Evolutionary conservation across 1,284 basidiomycete species (phyloP).

Genomic region (Xanthoconium separans): DNA sequence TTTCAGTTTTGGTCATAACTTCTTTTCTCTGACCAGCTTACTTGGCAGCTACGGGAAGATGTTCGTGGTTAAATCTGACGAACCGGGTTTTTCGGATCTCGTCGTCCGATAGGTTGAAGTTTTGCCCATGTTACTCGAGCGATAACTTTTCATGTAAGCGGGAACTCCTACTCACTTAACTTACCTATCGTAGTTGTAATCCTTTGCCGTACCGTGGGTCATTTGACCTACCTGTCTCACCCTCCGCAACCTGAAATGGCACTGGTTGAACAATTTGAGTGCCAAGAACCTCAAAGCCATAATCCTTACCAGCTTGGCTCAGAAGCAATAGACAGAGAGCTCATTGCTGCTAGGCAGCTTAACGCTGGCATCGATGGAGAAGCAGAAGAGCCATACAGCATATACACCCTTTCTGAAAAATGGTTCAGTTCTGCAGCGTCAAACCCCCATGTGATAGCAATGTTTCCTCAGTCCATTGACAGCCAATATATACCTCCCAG

Average conservation of each 20-base stretch:
- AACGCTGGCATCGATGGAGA: neutral
- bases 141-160: too few species aligned
- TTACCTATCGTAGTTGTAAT: conserved; percentile 25
- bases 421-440: conserved; percentile 38
- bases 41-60: too few species aligned
- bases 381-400: conserved; percentile 43
- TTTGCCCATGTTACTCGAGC: too few species aligned
- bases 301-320: neutral
- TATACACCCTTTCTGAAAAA: conserved; percentile 59
- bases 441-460: neutral
- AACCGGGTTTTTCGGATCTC: too few species aligned
- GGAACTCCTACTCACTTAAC: conserved; percentile 51
- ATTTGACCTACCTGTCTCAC: too few species aligned
- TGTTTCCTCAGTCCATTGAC: conserved; percentile 56
- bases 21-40: too few species aligned
- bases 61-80: too few species aligned
- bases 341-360: neutral
- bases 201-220: too few species aligned
- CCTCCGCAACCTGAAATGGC: conserved; percentile 1
- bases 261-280: neutral
- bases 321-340: neutral
- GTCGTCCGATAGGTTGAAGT: too few species aligned
- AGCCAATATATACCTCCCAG: conserved; percentile 76
- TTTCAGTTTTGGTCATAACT: too few species aligned
- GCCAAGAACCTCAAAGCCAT: neutral